Evolutionary conservation across 2,329 filamentous ascomycete species (phyloP).

Genomic region (Neonectria ditissima): DNA sequence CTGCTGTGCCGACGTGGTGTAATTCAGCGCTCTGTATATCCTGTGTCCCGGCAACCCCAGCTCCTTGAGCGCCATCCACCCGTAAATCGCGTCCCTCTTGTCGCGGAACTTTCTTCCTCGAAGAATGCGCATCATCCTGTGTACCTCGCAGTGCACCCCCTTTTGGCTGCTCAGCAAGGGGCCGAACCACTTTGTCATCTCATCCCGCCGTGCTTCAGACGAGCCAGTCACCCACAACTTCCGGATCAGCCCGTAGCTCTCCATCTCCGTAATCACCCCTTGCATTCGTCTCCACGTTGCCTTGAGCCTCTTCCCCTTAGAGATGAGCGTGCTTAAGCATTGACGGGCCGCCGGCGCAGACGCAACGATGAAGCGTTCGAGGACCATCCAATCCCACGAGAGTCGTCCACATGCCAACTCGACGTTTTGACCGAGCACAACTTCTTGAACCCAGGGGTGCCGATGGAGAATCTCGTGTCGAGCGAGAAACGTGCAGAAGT

Average conservation of each 20-base stretch:
- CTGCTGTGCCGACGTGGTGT: slow-evolving; percentile 1
- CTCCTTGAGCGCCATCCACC: background rate
- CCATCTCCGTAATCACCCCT: background rate
- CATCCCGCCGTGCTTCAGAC: background rate
- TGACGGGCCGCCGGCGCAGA: slow-evolving; percentile 1
- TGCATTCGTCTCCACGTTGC: background rate
- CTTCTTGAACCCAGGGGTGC: slow-evolving; percentile 4
- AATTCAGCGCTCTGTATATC: slow-evolving; percentile 2
- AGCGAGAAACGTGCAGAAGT: background rate
- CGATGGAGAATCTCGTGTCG: slow-evolving; percentile 4
- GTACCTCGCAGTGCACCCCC: background rate
- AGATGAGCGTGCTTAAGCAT: background rate
- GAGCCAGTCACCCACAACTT: slow-evolving; percentile 8
- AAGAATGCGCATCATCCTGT: slow-evolving; percentile 1
- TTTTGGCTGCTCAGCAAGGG: background rate
- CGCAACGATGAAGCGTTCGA: slow-evolving; percentile 6
- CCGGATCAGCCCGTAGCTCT: background rate
- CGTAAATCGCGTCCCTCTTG: slow-evolving; percentile 9
- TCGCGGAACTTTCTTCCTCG: background rate
- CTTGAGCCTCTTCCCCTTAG: background rate
- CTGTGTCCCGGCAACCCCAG: slow-evolving; percentile 3
- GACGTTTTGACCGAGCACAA: background rate
- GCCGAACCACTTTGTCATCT: slow-evolving; percentile 3
- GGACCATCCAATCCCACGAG: slow-evolving; percentile 5
- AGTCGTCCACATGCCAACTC: background rate